These are phyloP conservation scores for Pseudozyma thailandica DNA, from an alignment of 1,284 basidiomycete species.

Conservation along the genomic window DNA sequence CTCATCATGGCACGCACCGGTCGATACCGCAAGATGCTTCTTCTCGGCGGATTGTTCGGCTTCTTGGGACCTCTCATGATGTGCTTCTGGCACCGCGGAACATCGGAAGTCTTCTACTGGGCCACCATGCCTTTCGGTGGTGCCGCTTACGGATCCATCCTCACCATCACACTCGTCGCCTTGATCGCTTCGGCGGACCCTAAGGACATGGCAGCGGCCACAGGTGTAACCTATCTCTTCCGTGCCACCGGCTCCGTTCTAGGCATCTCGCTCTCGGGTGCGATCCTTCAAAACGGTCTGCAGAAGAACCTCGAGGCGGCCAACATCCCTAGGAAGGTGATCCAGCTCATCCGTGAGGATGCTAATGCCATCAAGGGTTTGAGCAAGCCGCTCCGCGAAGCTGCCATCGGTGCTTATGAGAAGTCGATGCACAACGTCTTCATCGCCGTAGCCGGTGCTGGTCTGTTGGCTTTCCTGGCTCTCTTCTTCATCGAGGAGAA, in stretches of 20 bases:
- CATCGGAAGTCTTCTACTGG: conserved; percentile 66
- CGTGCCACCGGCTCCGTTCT: conserved; percentile 68
- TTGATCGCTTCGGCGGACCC: conserved; percentile 68
- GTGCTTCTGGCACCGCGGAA: conserved; percentile 67
- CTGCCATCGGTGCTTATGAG: conserved; percentile 67
- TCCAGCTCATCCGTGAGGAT: conserved; percentile 65
- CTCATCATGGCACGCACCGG: conserved; percentile 69
- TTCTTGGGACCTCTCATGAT: conserved; percentile 68
- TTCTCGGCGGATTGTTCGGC: conserved; percentile 62
- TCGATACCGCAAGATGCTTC: conserved; percentile 66
- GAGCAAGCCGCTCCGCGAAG: conserved; percentile 47
- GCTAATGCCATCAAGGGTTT: conserved; percentile 62
- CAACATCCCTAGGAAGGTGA: conserved; percentile 61
- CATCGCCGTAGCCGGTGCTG: conserved; percentile 65
- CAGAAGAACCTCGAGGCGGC: conserved; percentile 58
- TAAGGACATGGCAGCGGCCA: conserved; percentile 67
- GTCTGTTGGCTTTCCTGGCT: conserved; percentile 61
- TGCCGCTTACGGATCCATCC: conserved; percentile 66
- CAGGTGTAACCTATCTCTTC: conserved; percentile 69
- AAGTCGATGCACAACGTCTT: conserved; percentile 68
- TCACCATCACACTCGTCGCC: conserved; percentile 68
- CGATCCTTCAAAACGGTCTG: conserved; percentile 68
- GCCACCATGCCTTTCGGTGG: conserved; percentile 65
- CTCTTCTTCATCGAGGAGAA: conserved; percentile 67
- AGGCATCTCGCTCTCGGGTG: conserved; percentile 68